phyloP scores from a whole-genome alignment of 1,284 basidiomycete species.

The Sphagnurus paluster region DNA sequence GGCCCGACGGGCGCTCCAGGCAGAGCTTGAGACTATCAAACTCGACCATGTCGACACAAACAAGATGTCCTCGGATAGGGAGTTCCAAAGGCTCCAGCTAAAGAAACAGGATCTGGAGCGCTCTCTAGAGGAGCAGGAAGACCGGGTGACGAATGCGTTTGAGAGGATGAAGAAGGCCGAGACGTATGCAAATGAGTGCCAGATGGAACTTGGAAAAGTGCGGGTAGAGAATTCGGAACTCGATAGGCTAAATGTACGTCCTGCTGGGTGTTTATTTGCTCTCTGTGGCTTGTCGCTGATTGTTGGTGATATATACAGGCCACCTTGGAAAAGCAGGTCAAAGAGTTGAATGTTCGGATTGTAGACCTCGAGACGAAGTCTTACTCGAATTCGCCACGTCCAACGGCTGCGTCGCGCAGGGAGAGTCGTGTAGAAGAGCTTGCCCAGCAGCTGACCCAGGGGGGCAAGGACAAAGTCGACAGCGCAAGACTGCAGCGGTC shows the following conservation, averaged over 20 bases:
- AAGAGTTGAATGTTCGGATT: slow-evolving; percentile 78
- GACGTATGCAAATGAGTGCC: slow-evolving; percentile 70
- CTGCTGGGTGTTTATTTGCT: background rate
- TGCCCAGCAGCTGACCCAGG: slow-evolving; percentile 57
- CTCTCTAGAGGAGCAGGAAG: slow-evolving; percentile 77
- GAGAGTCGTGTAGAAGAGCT: slow-evolving; percentile 75
- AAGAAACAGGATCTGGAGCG: slow-evolving; percentile 81
- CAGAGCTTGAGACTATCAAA: slow-evolving; percentile 79
- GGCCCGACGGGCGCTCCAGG: slow-evolving; percentile 78
- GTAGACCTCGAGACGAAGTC: slow-evolving; percentile 82
- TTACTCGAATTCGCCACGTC: slow-evolving; percentile 63
- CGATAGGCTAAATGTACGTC: slow-evolving; percentile 73
- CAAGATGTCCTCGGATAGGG: slow-evolving; percentile 71
- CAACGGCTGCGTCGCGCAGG: slow-evolving; percentile 53
- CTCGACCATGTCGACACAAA: slow-evolving; percentile 70
- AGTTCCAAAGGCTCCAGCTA: slow-evolving; percentile 71
- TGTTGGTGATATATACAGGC: slow-evolving; percentile 47
- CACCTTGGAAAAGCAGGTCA: slow-evolving; percentile 78
- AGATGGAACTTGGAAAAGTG: slow-evolving; percentile 72
- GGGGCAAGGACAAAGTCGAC: slow-evolving; percentile 48
- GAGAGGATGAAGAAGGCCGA: slow-evolving; percentile 84
- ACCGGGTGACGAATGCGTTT: slow-evolving; percentile 69
- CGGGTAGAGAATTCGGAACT: slow-evolving; percentile 78
- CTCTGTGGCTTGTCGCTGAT: background rate
- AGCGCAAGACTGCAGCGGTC: slow-evolving; percentile 47